A percentile compares a stretch with the other conserved stretches of the same genome.
These are phyloP conservation scores for Malus fusca DNA, from an alignment of 306 rosid species.

Conservation along the genomic window DNA sequence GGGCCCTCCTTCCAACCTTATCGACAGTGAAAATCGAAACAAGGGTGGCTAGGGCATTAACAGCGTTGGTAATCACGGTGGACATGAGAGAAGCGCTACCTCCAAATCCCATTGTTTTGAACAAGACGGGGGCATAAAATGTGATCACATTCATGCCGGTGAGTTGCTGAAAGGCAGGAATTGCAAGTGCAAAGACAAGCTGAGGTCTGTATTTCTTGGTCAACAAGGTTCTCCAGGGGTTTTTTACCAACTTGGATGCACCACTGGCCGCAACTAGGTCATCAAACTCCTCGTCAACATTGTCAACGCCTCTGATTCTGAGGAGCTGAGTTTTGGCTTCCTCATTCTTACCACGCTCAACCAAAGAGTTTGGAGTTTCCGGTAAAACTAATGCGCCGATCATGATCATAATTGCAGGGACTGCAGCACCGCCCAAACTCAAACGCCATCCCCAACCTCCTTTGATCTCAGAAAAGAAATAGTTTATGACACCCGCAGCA, in stretches of 20 bases:
- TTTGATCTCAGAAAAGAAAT: constrained; percentile 37
- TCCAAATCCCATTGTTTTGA: constrained; percentile 73
- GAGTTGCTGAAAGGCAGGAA: constrained; percentile 76
- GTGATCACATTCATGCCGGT: constrained; percentile 77
- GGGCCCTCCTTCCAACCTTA: constrained; percentile 57
- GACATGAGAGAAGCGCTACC: constrained; percentile 55
- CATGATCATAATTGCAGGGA: constrained; percentile 57
- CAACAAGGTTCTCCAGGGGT: constrained; percentile 49
- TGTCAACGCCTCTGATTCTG: constrained; percentile 33
- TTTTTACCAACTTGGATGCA: constrained; percentile 30
- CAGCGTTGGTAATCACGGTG: constrained; percentile 47
- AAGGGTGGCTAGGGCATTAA: constrained; percentile 41
- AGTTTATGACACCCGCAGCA: constrained; percentile 53
- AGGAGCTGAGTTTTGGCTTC: constrained; percentile 41
- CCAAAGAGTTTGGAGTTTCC: constrained; percentile 19
- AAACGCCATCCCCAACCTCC: constrained; percentile 75
- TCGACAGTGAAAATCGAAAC: constrained; percentile 46
- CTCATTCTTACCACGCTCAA: constrained; percentile 37
- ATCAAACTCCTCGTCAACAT: constrained; percentile 52
- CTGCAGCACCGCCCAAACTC: constrained; percentile 67
- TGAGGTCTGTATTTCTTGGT: constrained; percentile 59
- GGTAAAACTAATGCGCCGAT: constrained; percentile 43
- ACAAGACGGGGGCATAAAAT: constrained; percentile 72
- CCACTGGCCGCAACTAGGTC: constrained; percentile 57
- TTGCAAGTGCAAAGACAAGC: constrained; percentile 43